These are phyloP conservation scores for Hevea brasiliensis DNA, from an alignment of 345 rosid species.

Conservation along the genomic window DNA sequence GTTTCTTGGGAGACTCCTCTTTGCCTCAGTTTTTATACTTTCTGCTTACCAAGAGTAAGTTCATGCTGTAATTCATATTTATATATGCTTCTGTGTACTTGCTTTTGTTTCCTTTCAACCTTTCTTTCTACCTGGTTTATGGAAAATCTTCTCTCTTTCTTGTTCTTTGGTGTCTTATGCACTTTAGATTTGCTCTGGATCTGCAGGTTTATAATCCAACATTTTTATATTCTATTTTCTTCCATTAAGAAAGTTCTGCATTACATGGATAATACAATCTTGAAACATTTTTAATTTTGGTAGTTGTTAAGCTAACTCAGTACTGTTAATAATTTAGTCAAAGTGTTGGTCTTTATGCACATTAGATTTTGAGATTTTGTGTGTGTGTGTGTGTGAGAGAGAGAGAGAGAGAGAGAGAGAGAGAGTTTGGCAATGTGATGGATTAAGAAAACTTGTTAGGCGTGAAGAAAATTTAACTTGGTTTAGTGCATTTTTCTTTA, in stretches of 20 bases:
- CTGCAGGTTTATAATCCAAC: neutral
- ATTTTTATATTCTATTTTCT: neutral
- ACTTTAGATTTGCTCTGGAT: neutral
- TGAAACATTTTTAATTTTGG: neutral
- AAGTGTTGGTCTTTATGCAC: neutral
- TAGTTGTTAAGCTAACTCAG: neutral
- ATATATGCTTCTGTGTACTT: too few species aligned
- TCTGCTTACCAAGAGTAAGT: conserved; percentile 21
- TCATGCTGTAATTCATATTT: neutral
- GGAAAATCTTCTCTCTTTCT: too few species aligned
- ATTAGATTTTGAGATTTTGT: too few species aligned
- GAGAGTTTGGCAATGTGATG: too few species aligned
- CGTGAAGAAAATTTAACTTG: neutral
- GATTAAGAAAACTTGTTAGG: too few species aligned
- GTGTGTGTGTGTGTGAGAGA: too few species aligned
- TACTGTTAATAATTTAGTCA: too few species aligned
- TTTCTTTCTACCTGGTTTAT: too few species aligned
- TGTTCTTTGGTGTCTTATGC: neutral
- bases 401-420: too few species aligned
- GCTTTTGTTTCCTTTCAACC: neutral
- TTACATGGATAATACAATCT: too few species aligned
- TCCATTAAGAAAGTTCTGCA: too few species aligned
- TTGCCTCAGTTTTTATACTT: conserved; percentile 15
- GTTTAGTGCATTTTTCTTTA: neutral
- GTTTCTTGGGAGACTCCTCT: conserved; percentile 17